Conservation (phyloP, 2,329 filamentous ascomycete species). For the Colletotrichum liaoningense region DNA sequence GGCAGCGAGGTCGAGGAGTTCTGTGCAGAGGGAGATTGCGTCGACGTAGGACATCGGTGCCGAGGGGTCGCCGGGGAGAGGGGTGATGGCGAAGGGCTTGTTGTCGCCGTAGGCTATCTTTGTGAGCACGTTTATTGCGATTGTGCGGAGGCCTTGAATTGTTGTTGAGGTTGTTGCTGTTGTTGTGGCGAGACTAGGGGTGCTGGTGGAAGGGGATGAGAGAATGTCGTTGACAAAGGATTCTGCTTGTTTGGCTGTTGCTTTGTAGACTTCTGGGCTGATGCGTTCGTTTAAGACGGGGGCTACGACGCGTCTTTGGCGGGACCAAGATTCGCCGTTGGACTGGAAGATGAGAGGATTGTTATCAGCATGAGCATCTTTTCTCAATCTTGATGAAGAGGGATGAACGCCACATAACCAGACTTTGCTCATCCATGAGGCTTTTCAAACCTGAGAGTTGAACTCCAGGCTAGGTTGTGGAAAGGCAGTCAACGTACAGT, state of each 20-base stretch:
- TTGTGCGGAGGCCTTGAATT: constrained; percentile 43
- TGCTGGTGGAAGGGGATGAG: not conserved
- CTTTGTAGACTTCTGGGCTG: constrained; percentile 47
- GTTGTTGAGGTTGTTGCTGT: constrained; percentile 41
- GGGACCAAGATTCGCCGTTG: constrained; percentile 44
- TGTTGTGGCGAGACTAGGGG: constrained; percentile 12
- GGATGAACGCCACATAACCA: too few relatives aligned
- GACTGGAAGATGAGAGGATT: not conserved
- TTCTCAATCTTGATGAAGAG: too few relatives aligned
- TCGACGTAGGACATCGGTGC: constrained; percentile 44
- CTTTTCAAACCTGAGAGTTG: too few relatives aligned
- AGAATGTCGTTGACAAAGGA: constrained; percentile 45
- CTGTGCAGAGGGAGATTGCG: constrained; percentile 43
- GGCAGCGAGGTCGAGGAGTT: constrained; percentile 43
- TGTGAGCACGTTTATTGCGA: constrained; percentile 52
- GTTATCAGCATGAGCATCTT: not conserved
- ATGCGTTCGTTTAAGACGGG: constrained; percentile 50
- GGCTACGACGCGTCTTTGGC: constrained; percentile 49
- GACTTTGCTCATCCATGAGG: too few relatives aligned
- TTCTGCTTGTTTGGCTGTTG: constrained; percentile 44
- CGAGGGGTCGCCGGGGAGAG: constrained; percentile 32
- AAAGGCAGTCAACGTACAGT: constrained; percentile 36
- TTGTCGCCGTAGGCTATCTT: constrained; percentile 46
- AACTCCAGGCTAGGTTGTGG: too few relatives aligned
- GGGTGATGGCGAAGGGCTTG: constrained; percentile 42